Conservation (phyloP, 2,329 filamentous ascomycete species). For the Aureobasidium pullulans region DNA sequence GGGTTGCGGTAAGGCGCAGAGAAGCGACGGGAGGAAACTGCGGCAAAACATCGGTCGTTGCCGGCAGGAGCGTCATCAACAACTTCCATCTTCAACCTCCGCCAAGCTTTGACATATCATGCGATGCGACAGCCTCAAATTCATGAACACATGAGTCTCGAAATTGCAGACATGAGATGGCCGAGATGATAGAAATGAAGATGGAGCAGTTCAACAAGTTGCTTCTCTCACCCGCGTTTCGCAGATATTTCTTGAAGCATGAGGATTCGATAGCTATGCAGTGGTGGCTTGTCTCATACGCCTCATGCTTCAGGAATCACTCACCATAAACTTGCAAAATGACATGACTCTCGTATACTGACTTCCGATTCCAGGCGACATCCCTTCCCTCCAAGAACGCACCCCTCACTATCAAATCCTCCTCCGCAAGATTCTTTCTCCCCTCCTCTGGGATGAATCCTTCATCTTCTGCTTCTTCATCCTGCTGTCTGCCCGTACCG, state of each 20-base stretch:
- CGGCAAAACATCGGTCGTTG: not conserved
- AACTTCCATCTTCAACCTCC: not conserved
- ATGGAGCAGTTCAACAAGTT: too few relatives aligned
- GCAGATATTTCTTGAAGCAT: too few relatives aligned
- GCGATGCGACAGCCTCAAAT: too few relatives aligned
- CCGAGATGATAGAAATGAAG: too few relatives aligned
- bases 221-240: too few relatives aligned
- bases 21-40: not conserved
- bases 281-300: too few relatives aligned
- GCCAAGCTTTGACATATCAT: not conserved
- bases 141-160: too few relatives aligned
- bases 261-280: too few relatives aligned
- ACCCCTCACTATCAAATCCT: conserved; percentile 26
- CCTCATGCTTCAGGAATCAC: too few relatives aligned
- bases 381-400: not conserved
- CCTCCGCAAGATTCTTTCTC: conserved; percentile 38
- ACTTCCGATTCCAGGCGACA: not conserved
- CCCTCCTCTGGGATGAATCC: conserved; percentile 40
- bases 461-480: conserved; percentile 41
- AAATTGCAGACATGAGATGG: too few relatives aligned
- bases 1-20: not conserved
- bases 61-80: not conserved
- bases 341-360: not conserved
- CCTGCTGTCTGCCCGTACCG: conserved; percentile 38
- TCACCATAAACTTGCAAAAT: too few relatives aligned